phyloP scores from a whole-genome alignment of 306 rosid species.

The Psophocarpus tetragonolobus region DNA sequence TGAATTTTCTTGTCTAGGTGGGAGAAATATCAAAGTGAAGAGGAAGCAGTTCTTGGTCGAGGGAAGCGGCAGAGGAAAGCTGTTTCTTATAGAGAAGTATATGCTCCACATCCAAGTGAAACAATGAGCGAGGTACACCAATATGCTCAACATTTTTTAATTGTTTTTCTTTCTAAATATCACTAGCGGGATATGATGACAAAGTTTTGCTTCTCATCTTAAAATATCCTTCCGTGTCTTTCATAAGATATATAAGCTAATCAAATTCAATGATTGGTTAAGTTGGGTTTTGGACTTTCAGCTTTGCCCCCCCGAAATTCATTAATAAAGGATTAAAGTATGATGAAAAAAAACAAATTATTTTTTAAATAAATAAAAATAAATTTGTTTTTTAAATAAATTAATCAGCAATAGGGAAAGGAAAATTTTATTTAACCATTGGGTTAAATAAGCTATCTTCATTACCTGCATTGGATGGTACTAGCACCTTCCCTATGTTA shows the following conservation, averaged over 20 bases:
- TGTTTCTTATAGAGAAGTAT: conserved; percentile 92
- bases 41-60: conserved; percentile 97
- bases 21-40: conserved; percentile 97
- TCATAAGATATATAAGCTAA: not conserved
- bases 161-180: conserved; percentile 18
- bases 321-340: not conserved
- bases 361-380: not conserved
- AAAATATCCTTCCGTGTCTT: not conserved
- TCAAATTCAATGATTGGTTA: conserved; percentile 1
- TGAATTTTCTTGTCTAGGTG: conserved; percentile 56
- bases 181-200: not conserved
- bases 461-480: not conserved
- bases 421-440: not conserved
- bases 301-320: not conserved
- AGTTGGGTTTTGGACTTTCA: not conserved
- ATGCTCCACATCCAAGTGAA: conserved; percentile 85
- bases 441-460: not conserved
- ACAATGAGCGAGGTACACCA: conserved; percentile 82
- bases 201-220: conserved; percentile 12
- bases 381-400: not conserved
- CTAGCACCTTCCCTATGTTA: not conserved
- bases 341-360: not conserved
- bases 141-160: not conserved
- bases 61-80: conserved; percentile 98
- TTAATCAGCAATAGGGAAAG: not conserved